A percentile compares a stretch with the other conserved stretches of the same genome.
phyloP scores from a whole-genome alignment of 192 early-diverging fungal genomes.

The Entrophospora sp. region DNA sequence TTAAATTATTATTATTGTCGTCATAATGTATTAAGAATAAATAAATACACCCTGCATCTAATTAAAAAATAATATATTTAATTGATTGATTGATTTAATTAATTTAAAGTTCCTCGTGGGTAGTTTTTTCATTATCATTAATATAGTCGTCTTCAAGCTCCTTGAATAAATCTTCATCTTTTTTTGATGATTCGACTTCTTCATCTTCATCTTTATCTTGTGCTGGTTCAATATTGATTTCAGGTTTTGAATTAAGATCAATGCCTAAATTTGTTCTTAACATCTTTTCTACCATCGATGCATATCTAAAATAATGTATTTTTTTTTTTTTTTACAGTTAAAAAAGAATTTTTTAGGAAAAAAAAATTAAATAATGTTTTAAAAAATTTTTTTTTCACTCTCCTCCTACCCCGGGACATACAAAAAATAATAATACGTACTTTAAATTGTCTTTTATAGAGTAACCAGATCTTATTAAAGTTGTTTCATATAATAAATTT shows the following conservation, averaged over 20 bases:
- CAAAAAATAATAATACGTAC: conserved; percentile 20
- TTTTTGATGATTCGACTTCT: not conserved
- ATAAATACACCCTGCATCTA: too few species aligned
- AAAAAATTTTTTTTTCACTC: not conserved
- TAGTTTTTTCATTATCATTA: not conserved
- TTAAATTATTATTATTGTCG: too few species aligned
- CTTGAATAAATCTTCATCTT: conserved; percentile 11
- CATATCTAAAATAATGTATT: conserved; percentile 15
- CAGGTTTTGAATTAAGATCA: conserved; percentile 34
- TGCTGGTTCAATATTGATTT: conserved; percentile 5
- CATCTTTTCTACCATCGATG: conserved; percentile 45
- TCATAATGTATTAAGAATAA: too few species aligned
- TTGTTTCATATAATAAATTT: conserved; percentile 55
- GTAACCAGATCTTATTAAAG: conserved; percentile 54
- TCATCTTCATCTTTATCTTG: conserved; percentile 6
- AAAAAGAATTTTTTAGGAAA: not conserved
- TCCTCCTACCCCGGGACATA: not conserved
- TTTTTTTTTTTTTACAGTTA: too few species aligned
- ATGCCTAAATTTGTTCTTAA: conserved; percentile 41
- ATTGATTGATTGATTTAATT: too few species aligned
- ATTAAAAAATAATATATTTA: too few species aligned
- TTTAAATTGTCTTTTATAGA: conserved; percentile 42
- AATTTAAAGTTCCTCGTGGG: not conserved
- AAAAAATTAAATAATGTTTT: not conserved
- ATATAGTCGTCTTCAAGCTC: not conserved